Evolutionary conservation across 805 yeast genomes (phyloP).

Genomic region (Myxozyma vanderwaltii): DNA sequence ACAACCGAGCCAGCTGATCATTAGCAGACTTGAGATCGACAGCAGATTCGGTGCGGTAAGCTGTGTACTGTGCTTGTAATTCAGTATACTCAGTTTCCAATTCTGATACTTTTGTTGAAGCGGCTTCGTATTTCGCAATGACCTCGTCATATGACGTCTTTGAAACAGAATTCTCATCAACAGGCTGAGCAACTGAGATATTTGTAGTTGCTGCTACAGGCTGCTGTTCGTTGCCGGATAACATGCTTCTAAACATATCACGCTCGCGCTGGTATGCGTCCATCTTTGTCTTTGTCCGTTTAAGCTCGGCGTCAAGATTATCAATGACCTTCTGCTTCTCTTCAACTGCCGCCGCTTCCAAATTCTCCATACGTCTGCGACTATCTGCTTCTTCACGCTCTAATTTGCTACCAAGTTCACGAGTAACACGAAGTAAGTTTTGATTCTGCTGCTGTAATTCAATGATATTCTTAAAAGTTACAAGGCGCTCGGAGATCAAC

Average conservation of each 20-base stretch:
- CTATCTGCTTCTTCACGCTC: conserved; percentile 58
- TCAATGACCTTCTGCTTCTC: conserved; percentile 44
- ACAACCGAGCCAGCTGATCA: conserved; percentile 47
- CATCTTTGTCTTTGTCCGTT: conserved; percentile 53
- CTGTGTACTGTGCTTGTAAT: conserved; percentile 44
- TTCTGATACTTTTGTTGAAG: conserved; percentile 4
- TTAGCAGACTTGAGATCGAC: conserved; percentile 54
- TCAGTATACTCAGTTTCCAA: conserved; percentile 38
- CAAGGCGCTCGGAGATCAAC: conserved; percentile 71
- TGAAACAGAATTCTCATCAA: conserved; percentile 3
- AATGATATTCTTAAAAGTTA: conserved; percentile 64
- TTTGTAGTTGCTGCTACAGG: neutral
- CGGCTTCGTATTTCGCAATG: conserved; percentile 11
- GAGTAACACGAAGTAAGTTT: conserved; percentile 65
- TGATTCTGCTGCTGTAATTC: conserved; percentile 76
- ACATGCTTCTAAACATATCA: conserved; percentile 58
- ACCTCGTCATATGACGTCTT: conserved; percentile 15
- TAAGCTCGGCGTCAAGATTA: conserved; percentile 43
- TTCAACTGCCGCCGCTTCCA: conserved; percentile 41
- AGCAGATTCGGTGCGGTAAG: conserved; percentile 47
- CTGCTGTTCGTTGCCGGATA: conserved; percentile 4
- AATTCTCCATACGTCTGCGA: conserved; percentile 33
- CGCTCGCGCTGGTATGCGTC: conserved; percentile 64
- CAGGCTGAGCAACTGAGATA: neutral
- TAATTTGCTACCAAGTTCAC: conserved; percentile 70